Evolutionary conservation across 208 protist species (phyloP).

Genomic region (Trichomonas tenax): DNA sequence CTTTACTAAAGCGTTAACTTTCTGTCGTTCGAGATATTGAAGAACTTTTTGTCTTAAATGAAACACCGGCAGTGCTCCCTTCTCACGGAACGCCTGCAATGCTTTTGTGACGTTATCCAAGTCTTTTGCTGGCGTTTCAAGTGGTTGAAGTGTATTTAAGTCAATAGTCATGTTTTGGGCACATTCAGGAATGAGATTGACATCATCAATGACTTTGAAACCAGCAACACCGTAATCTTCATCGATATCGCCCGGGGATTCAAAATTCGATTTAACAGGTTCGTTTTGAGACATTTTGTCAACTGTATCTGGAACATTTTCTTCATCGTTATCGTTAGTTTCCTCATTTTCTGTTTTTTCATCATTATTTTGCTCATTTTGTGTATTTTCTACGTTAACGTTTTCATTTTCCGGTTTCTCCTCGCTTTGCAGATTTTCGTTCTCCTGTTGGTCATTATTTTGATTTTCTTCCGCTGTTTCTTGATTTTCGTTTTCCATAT

Average conservation of each 20-base stretch:
- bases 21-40: not conserved
- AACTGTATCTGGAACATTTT: not conserved
- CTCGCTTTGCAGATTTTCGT: too few species aligned
- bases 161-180: not conserved
- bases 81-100: not conserved
- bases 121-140: not conserved
- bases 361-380: too few species aligned
- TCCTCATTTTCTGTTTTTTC: not conserved
- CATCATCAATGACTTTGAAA: not conserved
- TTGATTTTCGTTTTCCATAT: not conserved
- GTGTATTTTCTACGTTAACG: too few species aligned
- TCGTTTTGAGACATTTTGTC: not conserved
- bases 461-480: not conserved
- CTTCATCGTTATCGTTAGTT: not conserved
- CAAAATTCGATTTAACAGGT: not conserved
- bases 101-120: not conserved
- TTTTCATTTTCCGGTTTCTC: too few species aligned
- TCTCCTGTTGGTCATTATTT: not conserved
- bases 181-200: not conserved
- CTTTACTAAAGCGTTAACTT: not conserved
- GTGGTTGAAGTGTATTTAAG: not conserved
- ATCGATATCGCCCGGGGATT: not conserved
- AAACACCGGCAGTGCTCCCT: not conserved
- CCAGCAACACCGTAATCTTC: not conserved
- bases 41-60: not conserved